These are phyloP conservation scores for Macadamia tetraphylla DNA, from an alignment of 164 flowering plant species.

Conservation along the genomic window DNA sequence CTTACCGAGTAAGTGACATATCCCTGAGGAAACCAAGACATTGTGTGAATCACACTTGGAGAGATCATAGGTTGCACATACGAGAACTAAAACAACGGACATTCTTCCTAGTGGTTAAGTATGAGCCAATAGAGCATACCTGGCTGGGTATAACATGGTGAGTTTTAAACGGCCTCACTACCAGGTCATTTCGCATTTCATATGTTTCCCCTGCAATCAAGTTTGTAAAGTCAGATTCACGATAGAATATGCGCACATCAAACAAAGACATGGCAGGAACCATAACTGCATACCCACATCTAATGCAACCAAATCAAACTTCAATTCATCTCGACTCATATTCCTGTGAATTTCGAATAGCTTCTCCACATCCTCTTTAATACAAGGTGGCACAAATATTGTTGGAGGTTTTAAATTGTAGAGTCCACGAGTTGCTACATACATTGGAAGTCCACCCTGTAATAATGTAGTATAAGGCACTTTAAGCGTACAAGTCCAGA, in stretches of 20 bases:
- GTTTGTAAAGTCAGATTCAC: neutral
- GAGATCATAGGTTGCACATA: neutral
- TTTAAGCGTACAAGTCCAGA: neutral
- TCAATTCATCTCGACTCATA: conserved; percentile 74
- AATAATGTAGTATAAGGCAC: neutral
- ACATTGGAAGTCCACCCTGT: conserved; percentile 99
- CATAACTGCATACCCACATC: conserved; percentile 62
- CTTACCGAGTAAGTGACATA: conserved; percentile 80
- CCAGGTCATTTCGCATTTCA: conserved; percentile 84
- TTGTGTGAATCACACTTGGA: neutral
- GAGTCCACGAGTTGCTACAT: conserved; percentile 92
- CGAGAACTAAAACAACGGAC: too few relatives aligned
- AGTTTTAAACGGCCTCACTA: conserved; percentile 82
- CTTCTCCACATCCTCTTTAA: conserved; percentile 88
- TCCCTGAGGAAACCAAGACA: conserved; percentile 51
- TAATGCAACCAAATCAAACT: conserved; percentile 73
- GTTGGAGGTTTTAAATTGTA: conserved; percentile 91
- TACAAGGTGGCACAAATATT: conserved; percentile 83
- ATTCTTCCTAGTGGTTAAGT: too few relatives aligned
- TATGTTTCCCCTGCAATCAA: conserved; percentile 76
- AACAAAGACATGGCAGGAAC: neutral
- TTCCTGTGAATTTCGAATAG: conserved; percentile 71
- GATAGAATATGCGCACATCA: too few relatives aligned
- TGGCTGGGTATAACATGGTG: conserved; percentile 96
- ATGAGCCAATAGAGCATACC: conserved; percentile 35